phyloP scores from a whole-genome alignment of 306 rosid species.

The Quercus robur region DNA sequence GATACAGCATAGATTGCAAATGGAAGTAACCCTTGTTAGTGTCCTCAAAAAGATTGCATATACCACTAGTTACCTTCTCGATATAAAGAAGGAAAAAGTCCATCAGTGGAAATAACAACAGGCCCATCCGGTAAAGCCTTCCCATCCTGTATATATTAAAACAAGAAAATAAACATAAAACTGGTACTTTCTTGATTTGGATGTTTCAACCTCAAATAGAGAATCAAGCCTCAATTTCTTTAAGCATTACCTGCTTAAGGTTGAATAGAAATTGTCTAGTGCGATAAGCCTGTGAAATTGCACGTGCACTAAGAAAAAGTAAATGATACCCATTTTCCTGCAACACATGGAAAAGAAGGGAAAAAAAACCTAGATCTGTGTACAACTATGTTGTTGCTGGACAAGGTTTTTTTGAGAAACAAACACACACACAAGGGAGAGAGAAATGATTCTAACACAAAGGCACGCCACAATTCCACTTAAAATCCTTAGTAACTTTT shows the following conservation, averaged over 20 bases:
- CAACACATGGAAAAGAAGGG: conserved; percentile 21
- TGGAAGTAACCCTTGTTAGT: background rate
- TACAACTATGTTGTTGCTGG: background rate
- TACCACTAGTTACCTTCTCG: conserved; percentile 71
- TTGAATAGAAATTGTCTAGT: conserved; percentile 86
- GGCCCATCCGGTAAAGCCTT: conserved; percentile 94
- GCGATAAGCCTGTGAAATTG: conserved; percentile 86
- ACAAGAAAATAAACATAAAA: conserved; percentile 15
- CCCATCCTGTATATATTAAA: conserved; percentile 3
- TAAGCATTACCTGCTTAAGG: conserved; percentile 78
- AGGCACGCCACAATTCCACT: too few species aligned
- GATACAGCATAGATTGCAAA: background rate
- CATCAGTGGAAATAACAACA: conserved; percentile 94
- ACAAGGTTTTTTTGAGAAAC: background rate
- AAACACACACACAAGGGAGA: too few species aligned
- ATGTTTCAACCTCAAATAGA: conserved; percentile 11
- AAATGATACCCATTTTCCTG: conserved; percentile 96
- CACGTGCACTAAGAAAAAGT: conserved; percentile 96
- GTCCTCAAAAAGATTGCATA: background rate
- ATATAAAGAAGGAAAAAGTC: conserved; percentile 89
- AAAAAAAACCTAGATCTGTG: background rate
- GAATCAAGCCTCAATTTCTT: conserved; percentile 11
- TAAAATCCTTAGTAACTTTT: too few species aligned
- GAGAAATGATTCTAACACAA: too few species aligned
- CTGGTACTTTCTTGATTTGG: background rate